Evolutionary conservation across 1,139 yeast species (phyloP).

Genomic region (Candida glucosophila): DNA sequence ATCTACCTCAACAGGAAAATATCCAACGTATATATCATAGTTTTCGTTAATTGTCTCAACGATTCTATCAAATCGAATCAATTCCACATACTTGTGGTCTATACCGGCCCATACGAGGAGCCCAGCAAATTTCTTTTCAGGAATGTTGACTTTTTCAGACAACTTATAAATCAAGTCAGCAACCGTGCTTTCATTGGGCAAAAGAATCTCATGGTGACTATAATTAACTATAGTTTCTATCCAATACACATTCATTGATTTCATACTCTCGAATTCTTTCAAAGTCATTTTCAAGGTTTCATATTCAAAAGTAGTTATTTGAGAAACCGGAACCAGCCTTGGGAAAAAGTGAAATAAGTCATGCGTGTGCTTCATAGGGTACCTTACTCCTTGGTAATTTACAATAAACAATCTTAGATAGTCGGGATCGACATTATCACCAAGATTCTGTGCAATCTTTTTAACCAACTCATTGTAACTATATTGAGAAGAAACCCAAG

Average conservation of each 20-base stretch:
- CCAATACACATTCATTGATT: constrained; percentile 57
- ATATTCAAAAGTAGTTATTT: constrained; percentile 49
- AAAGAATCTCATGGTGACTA: constrained; percentile 61
- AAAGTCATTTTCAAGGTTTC: constrained; percentile 71
- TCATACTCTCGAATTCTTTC: constrained; percentile 70
- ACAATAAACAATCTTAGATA: constrained; percentile 59
- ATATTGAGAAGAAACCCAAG: constrained; percentile 64
- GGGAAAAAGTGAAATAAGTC: constrained; percentile 40
- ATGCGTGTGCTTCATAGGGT: constrained; percentile 35
- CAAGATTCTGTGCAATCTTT: constrained; percentile 46
- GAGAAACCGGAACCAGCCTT: constrained; percentile 39
- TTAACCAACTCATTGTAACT: constrained; percentile 52
- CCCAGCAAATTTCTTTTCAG: constrained; percentile 38
- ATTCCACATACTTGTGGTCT: constrained; percentile 31
- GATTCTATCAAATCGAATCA: constrained; percentile 27
- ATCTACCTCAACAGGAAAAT: constrained; percentile 38
- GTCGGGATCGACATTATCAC: constrained; percentile 43
- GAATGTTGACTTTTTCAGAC: constrained; percentile 45
- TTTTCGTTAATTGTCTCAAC: constrained; percentile 26
- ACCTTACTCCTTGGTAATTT: constrained; percentile 45
- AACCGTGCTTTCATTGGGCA: constrained; percentile 55
- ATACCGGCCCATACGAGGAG: constrained; percentile 54
- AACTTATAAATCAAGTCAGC: constrained; percentile 49
- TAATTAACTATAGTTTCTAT: constrained; percentile 53
- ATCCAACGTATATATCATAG: constrained; percentile 32